These are phyloP conservation scores for Nemophila menziesii DNA, from an alignment of 257 asterid species.

Conservation along the genomic window DNA sequence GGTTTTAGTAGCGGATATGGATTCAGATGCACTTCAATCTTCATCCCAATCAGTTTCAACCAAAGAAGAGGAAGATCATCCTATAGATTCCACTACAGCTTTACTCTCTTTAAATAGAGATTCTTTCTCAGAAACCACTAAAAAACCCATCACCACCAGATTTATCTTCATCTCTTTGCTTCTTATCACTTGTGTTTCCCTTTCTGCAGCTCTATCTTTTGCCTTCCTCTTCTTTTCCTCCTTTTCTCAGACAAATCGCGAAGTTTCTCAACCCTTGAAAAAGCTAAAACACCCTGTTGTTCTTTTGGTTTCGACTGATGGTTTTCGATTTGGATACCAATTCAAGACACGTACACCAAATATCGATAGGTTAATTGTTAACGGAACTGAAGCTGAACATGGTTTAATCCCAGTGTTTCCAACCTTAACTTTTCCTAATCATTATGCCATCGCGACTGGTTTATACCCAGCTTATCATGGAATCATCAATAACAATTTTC, in stretches of 20 bases:
- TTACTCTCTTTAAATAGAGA: slow-evolving; percentile 22
- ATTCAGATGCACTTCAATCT: slow-evolving; percentile 24
- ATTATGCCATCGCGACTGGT: slow-evolving; percentile 56
- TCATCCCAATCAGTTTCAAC: slow-evolving; percentile 3
- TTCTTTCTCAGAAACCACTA: slow-evolving; percentile 14
- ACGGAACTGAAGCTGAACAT: slow-evolving; percentile 48
- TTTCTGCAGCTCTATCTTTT: slow-evolving; percentile 41
- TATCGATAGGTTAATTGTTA: slow-evolving; percentile 30
- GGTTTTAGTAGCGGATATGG: slow-evolving; percentile 11
- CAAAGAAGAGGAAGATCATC: slow-evolving; percentile 21
- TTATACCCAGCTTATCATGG: slow-evolving; percentile 60
- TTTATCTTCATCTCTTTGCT: slow-evolving; percentile 22
- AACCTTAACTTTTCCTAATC: slow-evolving; percentile 54
- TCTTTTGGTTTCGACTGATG: slow-evolving; percentile 47
- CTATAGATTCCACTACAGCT: slow-evolving; percentile 26
- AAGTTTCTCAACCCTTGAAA: slow-evolving; percentile 24
- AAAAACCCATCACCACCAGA: slow-evolving; percentile 7
- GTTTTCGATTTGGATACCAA: slow-evolving; percentile 67
- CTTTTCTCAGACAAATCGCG: slow-evolving; percentile 4
- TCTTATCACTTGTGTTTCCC: slow-evolving; percentile 26
- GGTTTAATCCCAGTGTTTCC: slow-evolving; percentile 63
- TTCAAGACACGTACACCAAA: slow-evolving; percentile 46
- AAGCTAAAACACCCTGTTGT: slow-evolving; percentile 49
- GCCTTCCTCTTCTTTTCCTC: slow-evolving; percentile 36
- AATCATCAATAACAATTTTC: slow-evolving; percentile 39